Percentiles rank a stretch among this genome's conserved stretches.
phyloP scores from a whole-genome alignment of 2,329 filamentous ascomycete species.

The Bipolaris zeicola region DNA sequence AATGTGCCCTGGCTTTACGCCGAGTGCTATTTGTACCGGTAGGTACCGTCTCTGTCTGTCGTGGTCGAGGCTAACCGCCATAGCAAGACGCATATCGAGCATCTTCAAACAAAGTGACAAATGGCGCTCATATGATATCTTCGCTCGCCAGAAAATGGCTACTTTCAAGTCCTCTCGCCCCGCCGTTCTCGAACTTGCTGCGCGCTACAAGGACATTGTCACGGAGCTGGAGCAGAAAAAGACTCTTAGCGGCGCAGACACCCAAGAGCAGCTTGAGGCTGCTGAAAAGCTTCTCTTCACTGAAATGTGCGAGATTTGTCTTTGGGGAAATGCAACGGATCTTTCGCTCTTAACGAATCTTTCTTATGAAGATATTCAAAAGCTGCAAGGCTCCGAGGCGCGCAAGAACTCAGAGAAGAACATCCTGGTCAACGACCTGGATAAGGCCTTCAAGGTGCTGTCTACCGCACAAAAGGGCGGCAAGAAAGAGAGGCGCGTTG shows the following conservation, averaged over 20 bases:
- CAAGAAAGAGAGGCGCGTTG: constrained; percentile 73
- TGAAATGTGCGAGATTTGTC: constrained; percentile 94
- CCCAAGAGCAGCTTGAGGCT: constrained; percentile 61
- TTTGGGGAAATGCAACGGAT: constrained; percentile 97
- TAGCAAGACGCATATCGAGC: constrained; percentile 74
- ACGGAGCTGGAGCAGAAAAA: constrained; percentile 65
- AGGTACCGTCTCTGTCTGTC: constrained; percentile 21
- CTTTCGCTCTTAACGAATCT: constrained; percentile 87
- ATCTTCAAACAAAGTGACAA: constrained; percentile 76
- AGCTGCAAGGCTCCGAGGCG: constrained; percentile 86
- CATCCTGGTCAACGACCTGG: constrained; percentile 86
- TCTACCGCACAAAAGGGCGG: constrained; percentile 68
- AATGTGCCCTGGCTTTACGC: constrained; percentile 85
- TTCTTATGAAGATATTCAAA: constrained; percentile 95
- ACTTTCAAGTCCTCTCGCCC: constrained; percentile 92
- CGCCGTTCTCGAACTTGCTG: constrained; percentile 80
- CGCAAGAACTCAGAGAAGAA: constrained; percentile 88
- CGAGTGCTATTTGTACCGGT: constrained; percentile 94
- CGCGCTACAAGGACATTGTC: constrained; percentile 76
- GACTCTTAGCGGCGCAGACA: constrained; percentile 49
- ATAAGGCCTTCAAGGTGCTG: constrained; percentile 71
- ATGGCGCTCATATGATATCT: constrained; percentile 92
- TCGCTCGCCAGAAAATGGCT: constrained; percentile 84
- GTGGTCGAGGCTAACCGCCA: constrained; percentile 19
- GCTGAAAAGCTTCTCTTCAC: constrained; percentile 80